A percentile compares a stretch with the other conserved stretches of the same genome.
Conservation (phyloP, 1,139 yeast genomes). For the Petasospora rhodanensis region DNA sequence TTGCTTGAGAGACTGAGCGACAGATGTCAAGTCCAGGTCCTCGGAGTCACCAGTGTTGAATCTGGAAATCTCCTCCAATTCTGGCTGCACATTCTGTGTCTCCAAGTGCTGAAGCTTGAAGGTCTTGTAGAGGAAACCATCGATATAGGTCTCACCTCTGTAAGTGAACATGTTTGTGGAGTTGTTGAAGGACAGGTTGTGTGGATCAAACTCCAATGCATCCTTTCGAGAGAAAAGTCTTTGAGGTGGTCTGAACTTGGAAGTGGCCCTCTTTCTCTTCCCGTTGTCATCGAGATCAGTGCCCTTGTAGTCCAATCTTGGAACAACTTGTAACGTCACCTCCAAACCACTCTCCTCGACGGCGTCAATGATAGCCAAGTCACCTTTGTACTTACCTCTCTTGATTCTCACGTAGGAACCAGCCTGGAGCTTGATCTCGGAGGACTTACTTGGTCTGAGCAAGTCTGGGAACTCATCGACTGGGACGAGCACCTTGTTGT, state of each 20-base stretch:
- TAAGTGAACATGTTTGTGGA: slow-evolving; percentile 74
- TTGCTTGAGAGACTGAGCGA: slow-evolving; percentile 78
- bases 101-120: slow-evolving; percentile 78
- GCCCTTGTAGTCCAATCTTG: slow-evolving; percentile 79
- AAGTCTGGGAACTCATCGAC: slow-evolving; percentile 94
- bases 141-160: slow-evolving; percentile 82
- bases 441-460: slow-evolving; percentile 82
- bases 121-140: slow-evolving; percentile 84
- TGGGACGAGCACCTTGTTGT: slow-evolving; percentile 85
- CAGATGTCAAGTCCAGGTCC: slow-evolving; percentile 77
- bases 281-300: slow-evolving; percentile 49
- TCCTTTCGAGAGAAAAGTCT: slow-evolving; percentile 77
- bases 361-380: slow-evolving; percentile 88
- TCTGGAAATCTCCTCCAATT: slow-evolving; percentile 80
- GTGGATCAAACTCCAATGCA: slow-evolving; percentile 59
- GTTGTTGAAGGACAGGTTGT: slow-evolving; percentile 58
- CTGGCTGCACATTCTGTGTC: slow-evolving; percentile 82
- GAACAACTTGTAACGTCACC: slow-evolving; percentile 86
- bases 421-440: slow-evolving; percentile 83
- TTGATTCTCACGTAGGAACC: slow-evolving; percentile 90
- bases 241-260: slow-evolving; percentile 73
- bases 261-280: slow-evolving; percentile 46
- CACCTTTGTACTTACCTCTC: slow-evolving; percentile 90
- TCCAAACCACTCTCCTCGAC: slow-evolving; percentile 93
- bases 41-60: slow-evolving; percentile 67